Base-by-base conservation (phyloP, 495 filamentous ascomycete species). In the Aspergillus egyptiacus region DNA sequence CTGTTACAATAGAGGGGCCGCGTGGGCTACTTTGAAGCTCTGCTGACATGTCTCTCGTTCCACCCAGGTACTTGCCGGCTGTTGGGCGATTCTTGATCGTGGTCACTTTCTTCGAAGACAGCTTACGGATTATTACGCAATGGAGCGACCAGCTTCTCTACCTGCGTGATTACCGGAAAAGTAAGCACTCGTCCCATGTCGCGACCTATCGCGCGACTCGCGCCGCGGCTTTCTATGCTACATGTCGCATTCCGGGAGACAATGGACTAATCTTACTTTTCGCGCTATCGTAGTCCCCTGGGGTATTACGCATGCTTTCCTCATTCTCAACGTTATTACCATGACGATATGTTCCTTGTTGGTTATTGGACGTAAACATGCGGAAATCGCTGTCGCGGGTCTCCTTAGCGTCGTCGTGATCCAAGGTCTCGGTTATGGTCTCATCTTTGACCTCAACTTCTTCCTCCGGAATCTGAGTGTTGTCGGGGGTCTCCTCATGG, bases 381-480 rank as follows among this genome's bases (percentile, higher is more conserved):
- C 87, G 49, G 91, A 95, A 62, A 88, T 87, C 66, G 93, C 91
- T 48, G 94, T 98, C 46, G 80, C 73, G 41, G 93, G 93, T 54
- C 83, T 98, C 50, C 80, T 96, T 54, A 85, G 71, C 40, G 93
- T 98, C 24, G 93, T 98, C 23, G 66, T 98, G 52, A 88, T 89
- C n/a, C 93, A 98, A 71, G 93, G 91, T 23, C 79, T 98, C 20
- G 93, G 93, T 55, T 98, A 98, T 62, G 93, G 93, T 32, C 82
- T 98, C 27, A 96, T 98, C 71, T 98, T 97, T 70, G 94, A 98
- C 69, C 80, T 96, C 59, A 98, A 98, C 77, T 98, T 98, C 76
- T 98, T 98, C 83, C 86, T 98, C 53, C 91, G 93, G 66, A 98
- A 98, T 63, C 75, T 98, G 51, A 94, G 87, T 53, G 93, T 98